A percentile compares a stretch with the other conserved stretches of the same genome.
Conservation (phyloP, 805 yeast genomes). For the Candida mattraensis region DNA sequence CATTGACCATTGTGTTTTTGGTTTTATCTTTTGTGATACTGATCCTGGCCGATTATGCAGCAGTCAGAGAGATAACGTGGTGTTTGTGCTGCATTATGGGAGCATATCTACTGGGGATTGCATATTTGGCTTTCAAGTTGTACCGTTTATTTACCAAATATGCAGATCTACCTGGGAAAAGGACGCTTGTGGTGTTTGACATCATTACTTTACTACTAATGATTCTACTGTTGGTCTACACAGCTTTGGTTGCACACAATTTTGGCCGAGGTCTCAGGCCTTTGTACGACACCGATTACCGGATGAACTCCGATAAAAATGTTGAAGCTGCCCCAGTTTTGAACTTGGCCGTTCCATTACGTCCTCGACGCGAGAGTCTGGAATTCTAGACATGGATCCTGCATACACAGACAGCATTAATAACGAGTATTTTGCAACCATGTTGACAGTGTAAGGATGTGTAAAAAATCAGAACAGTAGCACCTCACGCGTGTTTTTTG, state of each 20-base stretch:
- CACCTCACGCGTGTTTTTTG: slow-evolving; percentile 11
- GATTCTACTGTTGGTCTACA: slow-evolving; percentile 26
- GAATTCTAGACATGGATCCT: no score
- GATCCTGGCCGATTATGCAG: slow-evolving; percentile 39
- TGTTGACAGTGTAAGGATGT: no score
- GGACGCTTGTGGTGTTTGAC: slow-evolving; percentile 42
- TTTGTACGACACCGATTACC: slow-evolving; percentile 11
- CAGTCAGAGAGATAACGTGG: slow-evolving; percentile 32
- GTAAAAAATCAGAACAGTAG: no score
- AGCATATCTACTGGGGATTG: slow-evolving; percentile 36
- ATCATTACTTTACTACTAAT: slow-evolving; percentile 37
- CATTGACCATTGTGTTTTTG: slow-evolving; percentile 36
- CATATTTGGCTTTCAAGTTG: slow-evolving; percentile 42
- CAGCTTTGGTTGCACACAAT: slow-evolving; percentile 9
- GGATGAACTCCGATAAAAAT: neutral
- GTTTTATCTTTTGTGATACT: slow-evolving; percentile 34
- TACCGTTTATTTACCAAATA: slow-evolving; percentile 34
- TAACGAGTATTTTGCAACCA: no score
- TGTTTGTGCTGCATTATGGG: slow-evolving; percentile 26
- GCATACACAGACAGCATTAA: no score
- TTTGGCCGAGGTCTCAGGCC: slow-evolving; percentile 19
- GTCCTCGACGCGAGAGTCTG: slow-evolving; percentile 1
- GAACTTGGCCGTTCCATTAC: neutral
- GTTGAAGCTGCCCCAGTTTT: neutral
- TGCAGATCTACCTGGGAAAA: slow-evolving; percentile 41